Conservation (phyloP, 1,139 yeast genomes). For the Scheffersomyces illinoinensis region DNA sequence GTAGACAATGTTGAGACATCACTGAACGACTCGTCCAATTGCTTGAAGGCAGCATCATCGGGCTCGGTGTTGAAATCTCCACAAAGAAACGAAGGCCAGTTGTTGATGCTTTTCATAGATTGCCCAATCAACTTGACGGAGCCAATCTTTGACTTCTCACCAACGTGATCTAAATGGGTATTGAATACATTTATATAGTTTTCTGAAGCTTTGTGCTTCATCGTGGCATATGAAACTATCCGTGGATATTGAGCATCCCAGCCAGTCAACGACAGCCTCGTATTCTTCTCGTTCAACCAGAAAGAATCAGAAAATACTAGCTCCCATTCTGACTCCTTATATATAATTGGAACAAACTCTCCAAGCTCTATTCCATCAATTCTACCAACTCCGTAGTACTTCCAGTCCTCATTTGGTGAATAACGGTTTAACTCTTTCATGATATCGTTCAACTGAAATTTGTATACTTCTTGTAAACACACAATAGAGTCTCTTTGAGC, state of each 20-base stretch:
- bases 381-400: conserved; percentile 35
- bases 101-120: conserved; percentile 38
- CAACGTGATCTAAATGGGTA: conserved; percentile 60
- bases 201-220: conserved; percentile 27
- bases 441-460: conserved; percentile 34
- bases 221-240: conserved; percentile 47
- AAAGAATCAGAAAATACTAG: conserved; percentile 30
- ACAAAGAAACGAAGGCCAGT: conserved; percentile 42
- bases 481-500: conserved; percentile 26
- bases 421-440: conserved; percentile 29
- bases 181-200: conserved; percentile 46
- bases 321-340: conserved; percentile 32
- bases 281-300: conserved; percentile 35
- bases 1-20: conserved; percentile 31
- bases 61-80: conserved; percentile 24
- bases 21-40: conserved; percentile 31
- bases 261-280: conserved; percentile 34
- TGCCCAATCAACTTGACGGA: conserved; percentile 46
- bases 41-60: conserved; percentile 19
- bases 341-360: conserved; percentile 38
- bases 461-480: conserved; percentile 38
- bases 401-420: conserved; percentile 27
- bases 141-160: conserved; percentile 44
- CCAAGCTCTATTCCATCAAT: conserved; percentile 34
- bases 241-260: conserved; percentile 59